Conservation (phyloP, 176 grass and related monocot species). For the Neostapfia colusana region DNA sequence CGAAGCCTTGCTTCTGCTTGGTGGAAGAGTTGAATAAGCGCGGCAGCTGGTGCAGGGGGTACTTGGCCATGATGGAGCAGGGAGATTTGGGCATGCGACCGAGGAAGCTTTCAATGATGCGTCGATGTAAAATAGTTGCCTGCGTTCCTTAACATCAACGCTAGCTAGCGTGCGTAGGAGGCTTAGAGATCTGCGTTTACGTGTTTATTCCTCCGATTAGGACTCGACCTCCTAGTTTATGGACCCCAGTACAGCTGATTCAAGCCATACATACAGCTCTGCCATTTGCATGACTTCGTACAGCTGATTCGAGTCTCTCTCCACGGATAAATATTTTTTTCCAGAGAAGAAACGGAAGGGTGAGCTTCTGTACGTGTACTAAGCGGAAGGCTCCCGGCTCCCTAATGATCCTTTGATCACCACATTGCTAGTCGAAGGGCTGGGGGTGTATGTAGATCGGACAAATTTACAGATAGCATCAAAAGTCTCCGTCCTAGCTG, state of each 20-base stretch:
- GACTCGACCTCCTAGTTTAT: neutral
- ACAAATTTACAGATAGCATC: no score
- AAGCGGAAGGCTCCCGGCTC: no score
- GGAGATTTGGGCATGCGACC: neutral
- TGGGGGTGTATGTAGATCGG: no score
- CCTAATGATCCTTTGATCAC: no score
- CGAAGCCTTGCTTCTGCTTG: constrained; percentile 21
- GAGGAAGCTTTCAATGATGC: constrained; percentile 37
- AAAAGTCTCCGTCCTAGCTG: no score
- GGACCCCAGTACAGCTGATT: neutral
- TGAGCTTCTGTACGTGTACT: no score
- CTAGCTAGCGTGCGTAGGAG: neutral
- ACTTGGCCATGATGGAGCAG: neutral
- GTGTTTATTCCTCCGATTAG: constrained; percentile 6
- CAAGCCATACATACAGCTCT: constrained; percentile 5
- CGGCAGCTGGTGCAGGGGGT: neutral
- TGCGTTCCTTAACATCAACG: constrained; percentile 37
- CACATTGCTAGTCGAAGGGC: no score
- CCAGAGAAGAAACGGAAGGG: neutral
- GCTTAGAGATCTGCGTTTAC: constrained; percentile 33
- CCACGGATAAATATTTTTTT: neutral
- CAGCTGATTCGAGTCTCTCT: neutral
- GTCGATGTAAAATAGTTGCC: neutral
- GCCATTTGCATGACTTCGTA: neutral
- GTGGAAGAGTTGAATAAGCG: neutral